Evolutionary conservation across 2,329 filamentous ascomycete genomes (phyloP), one percentile per base, ranked within the genome.

Genomic region (Sporothrix euskadiensis): DNA sequence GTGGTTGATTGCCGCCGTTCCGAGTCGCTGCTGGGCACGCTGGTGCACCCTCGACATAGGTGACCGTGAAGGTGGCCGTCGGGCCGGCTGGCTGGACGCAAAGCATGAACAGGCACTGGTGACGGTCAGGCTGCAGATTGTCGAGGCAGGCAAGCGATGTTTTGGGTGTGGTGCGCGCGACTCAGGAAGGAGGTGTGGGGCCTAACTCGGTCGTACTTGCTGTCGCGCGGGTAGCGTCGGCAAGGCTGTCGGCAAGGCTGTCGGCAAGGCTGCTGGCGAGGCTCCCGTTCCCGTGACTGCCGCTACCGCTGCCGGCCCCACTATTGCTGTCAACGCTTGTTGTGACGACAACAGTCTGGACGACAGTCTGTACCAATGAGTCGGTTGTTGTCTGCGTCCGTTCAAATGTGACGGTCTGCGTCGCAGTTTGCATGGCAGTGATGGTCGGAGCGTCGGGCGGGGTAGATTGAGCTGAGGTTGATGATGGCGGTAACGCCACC

Each of bases 41-140:
- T 10, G 73, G 70, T 56, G 73, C 68, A 16, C 69, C 73, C 9
- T 61, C 19, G 4, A 41, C 19, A 9, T 30, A 54, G 6, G 69
- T 74, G 14, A 74, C 35, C 0, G 73, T 74, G 14, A 69, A 26
- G 4, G 73, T 74, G 7, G 57, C 59, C 19, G 73, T 56, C 14
- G 73, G 59, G 54, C 35, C n/a, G 39, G n/a, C n/a, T 69, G 63
- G 47, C 57, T 61, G 44, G 63, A 41, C 9, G 72, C 63, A 44
- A 75, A 75, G 59, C 74, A 75, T 14, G 32, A 44, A 57, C 74
- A 75, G 41, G 72, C 74, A 70, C 69, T 72, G 35, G 65, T 74
- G 47, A 75, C 54, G 10, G 6, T 22, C 4, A 3, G 74, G 72
- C 30, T 73, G 69, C n/a, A 75, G 74, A 52, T 75, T 70, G 70